Evolutionary conservation across 1,284 basidiomycete genomes (phyloP).

Genomic region (Xerocomus amazonicus): DNA sequence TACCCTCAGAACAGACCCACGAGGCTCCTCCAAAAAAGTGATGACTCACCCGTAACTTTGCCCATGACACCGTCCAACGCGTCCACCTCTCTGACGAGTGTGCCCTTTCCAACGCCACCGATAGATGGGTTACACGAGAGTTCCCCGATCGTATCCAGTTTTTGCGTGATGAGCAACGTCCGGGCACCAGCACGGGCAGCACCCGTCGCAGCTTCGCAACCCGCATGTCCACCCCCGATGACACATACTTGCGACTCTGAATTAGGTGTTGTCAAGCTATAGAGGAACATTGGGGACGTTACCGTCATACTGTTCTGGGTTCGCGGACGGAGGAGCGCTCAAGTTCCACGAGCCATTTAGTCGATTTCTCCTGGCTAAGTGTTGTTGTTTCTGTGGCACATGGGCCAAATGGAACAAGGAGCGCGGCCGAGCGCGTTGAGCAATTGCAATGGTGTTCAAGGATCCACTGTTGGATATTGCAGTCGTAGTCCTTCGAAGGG

Average conservation of each 20-base stretch:
- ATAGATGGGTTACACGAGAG: slow-evolving; percentile 90
- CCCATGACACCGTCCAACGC: slow-evolving; percentile 84
- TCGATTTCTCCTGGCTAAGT: not conserved
- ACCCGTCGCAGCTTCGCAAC: slow-evolving; percentile 85
- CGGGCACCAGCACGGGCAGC: slow-evolving; percentile 78
- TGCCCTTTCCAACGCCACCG: slow-evolving; percentile 88
- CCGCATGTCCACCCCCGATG: slow-evolving; percentile 91
- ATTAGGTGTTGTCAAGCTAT: too few species aligned
- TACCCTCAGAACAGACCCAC: too few species aligned
- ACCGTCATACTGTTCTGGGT: slow-evolving; percentile 24
- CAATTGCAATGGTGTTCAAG: not conserved
- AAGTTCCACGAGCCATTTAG: not conserved
- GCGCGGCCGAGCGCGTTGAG: not conserved
- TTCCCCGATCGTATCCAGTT: slow-evolving; percentile 77
- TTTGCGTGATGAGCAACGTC: slow-evolving; percentile 80
- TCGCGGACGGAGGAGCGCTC: not conserved
- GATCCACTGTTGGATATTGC: too few species aligned
- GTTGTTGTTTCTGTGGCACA: not conserved
- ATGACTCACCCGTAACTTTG: slow-evolving; percentile 57
- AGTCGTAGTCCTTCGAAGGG: not conserved
- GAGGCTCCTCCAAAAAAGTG: not conserved
- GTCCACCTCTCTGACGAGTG: slow-evolving; percentile 83
- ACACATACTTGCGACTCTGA: slow-evolving; percentile 58
- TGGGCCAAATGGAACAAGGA: not conserved
- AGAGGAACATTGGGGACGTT: not conserved